These are phyloP conservation scores for Acanthochlamys bracteata DNA, from an alignment of 106 monocot genomes.

Conservation along the genomic window DNA sequence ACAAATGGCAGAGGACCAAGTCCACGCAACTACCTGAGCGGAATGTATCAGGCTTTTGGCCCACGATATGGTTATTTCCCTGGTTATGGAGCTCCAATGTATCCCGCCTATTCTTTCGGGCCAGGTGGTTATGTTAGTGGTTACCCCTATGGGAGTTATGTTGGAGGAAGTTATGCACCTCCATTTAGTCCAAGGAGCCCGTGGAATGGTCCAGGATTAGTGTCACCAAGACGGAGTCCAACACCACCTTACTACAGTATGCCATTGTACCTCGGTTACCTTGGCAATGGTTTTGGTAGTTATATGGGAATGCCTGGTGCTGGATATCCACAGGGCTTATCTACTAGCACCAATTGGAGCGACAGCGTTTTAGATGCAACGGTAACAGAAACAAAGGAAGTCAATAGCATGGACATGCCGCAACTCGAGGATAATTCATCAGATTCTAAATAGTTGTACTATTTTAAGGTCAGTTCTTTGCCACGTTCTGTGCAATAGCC, in stretches of 20 bases:
- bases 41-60: constrained; percentile 17
- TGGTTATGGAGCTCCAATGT: constrained; percentile 16
- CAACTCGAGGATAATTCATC: constrained; percentile 21
- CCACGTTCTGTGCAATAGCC: not conserved
- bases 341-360: constrained; percentile 9
- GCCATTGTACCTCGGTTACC: constrained; percentile 11
- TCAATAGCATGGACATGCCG: constrained; percentile 1
- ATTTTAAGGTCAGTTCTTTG: constrained; percentile 11
- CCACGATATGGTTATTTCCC: constrained; percentile 23
- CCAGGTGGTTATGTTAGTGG: constrained; percentile 16
- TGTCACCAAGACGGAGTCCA: constrained; percentile 13
- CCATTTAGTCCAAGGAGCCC: constrained; percentile 17
- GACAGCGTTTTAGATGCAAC: constrained; percentile 13
- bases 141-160: constrained; percentile 28
- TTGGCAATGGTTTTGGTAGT: constrained; percentile 17
- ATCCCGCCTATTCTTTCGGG: constrained; percentile 21
- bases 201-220: constrained; percentile 21
- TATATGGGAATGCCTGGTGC: constrained; percentile 14
- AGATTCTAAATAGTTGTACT: constrained; percentile 21
- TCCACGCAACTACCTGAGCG: constrained; percentile 9
- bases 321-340: constrained; percentile 6
- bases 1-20: constrained; percentile 10
- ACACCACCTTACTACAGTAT: constrained; percentile 18
- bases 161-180: constrained; percentile 22
- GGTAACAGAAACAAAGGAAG: constrained; percentile 5